Evolutionary conservation across 2,329 filamentous ascomycete species (phyloP), one percentile per base, ranked within the genome.

Genomic region (Venturia asperata): DNA sequence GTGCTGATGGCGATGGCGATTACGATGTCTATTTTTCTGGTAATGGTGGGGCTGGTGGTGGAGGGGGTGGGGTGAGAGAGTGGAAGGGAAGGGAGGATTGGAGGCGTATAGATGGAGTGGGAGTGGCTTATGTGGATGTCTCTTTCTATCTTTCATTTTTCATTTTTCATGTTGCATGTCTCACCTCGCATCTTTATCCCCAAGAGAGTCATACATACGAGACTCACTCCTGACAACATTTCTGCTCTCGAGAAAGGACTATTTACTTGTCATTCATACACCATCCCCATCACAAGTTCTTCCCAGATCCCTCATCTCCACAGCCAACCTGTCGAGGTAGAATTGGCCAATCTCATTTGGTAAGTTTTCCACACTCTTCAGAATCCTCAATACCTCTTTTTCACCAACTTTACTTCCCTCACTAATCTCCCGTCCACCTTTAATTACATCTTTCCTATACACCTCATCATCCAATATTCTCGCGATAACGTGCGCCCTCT

Each of bases 261-360:
- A 39, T 6, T 39, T 39, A n/a, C 11, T 39, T 39, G 37, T 6
- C 37, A 39, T 11, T 11, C 37, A 41, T 5, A 41, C 11, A 10
- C 15, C 39, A 9, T 41, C 39, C 15, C 39, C 19, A 15, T 10
- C 30, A 34, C 49, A 56, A 1, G 11, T 21, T 6, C 19, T 58
- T 10, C 13, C 15, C 7, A 58, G 37, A n/a, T 61, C 60, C 6
- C 75, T 70, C 66, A 95, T 76, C 74, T 95, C 91, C 63, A 85
- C 83, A 0, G 84, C 89, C 66, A 96, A 75, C 67, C 91, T 82
- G 67, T 84, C 78, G 43, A 95, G 72, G 75, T 96, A 96, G 71
- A 95, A 95, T 56, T 81, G 80, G n/a, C 83, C 81, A 67, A 89
- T 83, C 69, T 89, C 86, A 34, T 75, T 73, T 2, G 90, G 88